Percentiles rank a stretch among this genome's conserved stretches.
Conservation (phyloP, 352 stramenopile genomes). For the Phytopythium litorale region DNA sequence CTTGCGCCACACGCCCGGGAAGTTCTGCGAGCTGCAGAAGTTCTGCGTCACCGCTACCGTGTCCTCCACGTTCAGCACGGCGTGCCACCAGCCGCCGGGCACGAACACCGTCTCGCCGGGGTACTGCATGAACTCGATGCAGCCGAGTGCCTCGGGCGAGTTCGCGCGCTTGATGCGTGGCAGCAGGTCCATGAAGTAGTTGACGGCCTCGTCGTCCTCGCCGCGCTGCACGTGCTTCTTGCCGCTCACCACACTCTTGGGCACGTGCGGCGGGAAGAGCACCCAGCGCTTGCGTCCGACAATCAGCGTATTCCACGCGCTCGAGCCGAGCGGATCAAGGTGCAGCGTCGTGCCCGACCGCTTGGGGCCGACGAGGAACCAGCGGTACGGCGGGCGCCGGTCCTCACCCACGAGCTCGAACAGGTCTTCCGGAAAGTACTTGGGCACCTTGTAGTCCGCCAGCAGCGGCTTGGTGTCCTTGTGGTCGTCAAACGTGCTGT, state of each 20-base stretch:
- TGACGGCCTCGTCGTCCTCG: constrained; percentile 90
- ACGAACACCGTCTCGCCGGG: constrained; percentile 92
- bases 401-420: constrained; percentile 81
- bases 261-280: constrained; percentile 91
- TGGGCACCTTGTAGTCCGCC: constrained; percentile 71
- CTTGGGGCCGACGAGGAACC: constrained; percentile 93
- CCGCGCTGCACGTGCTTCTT: constrained; percentile 86
- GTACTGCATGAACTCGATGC: constrained; percentile 89
- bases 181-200: constrained; percentile 93
- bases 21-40: constrained; percentile 90
- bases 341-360: constrained; percentile 93
- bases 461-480: constrained; percentile 72
- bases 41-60: constrained; percentile 94
- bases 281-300: constrained; percentile 96
- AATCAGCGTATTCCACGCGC: constrained; percentile 96
- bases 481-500: constrained; percentile 91
- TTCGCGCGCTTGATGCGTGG: constrained; percentile 80
- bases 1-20: constrained; percentile 78
- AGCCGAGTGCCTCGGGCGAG: constrained; percentile 49
- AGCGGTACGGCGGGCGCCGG: constrained; percentile 93
- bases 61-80: constrained; percentile 91
- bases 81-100: constrained; percentile 92
- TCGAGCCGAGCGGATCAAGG: constrained; percentile 94
- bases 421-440: constrained; percentile 82
- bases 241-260: constrained; percentile 66